These are phyloP conservation scores for Kwoniella mangroviensis DNA, from an alignment of 768 basidiomycete species.

Conservation along the genomic window DNA sequence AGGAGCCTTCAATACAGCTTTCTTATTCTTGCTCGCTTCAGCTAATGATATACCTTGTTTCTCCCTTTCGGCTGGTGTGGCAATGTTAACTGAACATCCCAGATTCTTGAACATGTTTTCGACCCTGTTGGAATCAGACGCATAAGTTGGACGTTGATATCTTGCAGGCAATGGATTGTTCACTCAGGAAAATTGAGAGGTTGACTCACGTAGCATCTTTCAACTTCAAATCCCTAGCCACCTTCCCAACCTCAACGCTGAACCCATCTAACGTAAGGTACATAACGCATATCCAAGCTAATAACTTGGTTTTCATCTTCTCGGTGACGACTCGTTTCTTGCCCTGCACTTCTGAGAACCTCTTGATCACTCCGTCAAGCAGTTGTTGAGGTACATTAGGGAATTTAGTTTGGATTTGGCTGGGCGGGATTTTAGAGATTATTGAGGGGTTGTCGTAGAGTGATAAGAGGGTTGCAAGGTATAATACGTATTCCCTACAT, in stretches of 20 bases:
- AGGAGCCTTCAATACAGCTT: slow-evolving; percentile 75
- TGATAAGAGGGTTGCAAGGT: slow-evolving; percentile 79
- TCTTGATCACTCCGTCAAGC: slow-evolving; percentile 72
- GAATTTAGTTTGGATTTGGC: slow-evolving; percentile 57
- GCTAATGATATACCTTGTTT: slow-evolving; percentile 70
- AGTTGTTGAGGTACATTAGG: slow-evolving; percentile 67
- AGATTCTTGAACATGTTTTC: slow-evolving; percentile 76
- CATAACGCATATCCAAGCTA: slow-evolving; percentile 79
- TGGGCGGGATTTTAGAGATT: slow-evolving; percentile 25
- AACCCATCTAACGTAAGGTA: slow-evolving; percentile 80
- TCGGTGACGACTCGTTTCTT: slow-evolving; percentile 71
- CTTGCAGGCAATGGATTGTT: neutral
- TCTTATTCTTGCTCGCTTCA: slow-evolving; percentile 66
- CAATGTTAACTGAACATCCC: slow-evolving; percentile 73
- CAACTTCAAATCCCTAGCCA: slow-evolving; percentile 78
- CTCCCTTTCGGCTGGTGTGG: slow-evolving; percentile 69
- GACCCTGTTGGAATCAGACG: slow-evolving; percentile 59
- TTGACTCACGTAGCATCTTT: slow-evolving; percentile 66
- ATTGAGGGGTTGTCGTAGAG: slow-evolving; percentile 29
- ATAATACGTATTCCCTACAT: slow-evolving; percentile 65
- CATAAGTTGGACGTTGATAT: too few species aligned
- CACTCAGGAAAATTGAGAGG: neutral
- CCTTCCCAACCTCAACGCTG: slow-evolving; percentile 68
- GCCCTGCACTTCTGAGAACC: slow-evolving; percentile 78
- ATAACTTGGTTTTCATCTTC: slow-evolving; percentile 70